A percentile compares a stretch with the other conserved stretches of the same genome.
phyloP scores from a whole-genome alignment of 768 basidiomycete genomes.

The Boletus pseudopeckii region DNA sequence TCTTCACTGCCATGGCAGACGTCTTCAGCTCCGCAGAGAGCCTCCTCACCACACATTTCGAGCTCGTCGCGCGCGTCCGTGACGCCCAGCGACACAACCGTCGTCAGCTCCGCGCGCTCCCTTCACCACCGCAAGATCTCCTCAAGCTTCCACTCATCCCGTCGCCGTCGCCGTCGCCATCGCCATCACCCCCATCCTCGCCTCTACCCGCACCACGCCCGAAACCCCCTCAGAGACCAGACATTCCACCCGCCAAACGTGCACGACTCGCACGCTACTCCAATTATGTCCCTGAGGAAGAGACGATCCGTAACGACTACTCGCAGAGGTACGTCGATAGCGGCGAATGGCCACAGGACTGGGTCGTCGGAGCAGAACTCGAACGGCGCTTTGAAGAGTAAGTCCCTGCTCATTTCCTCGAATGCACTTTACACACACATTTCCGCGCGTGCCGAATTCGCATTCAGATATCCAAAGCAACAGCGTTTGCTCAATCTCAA shows the following conservation, averaged over 20 bases:
- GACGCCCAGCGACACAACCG: slow-evolving; percentile 54
- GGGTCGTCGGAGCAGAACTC: slow-evolving; percentile 85
- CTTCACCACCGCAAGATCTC: slow-evolving; percentile 54
- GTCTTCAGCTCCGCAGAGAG: slow-evolving; percentile 61
- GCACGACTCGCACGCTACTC: slow-evolving; percentile 65
- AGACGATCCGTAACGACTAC: slow-evolving; percentile 95
- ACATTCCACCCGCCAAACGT: slow-evolving; percentile 67
- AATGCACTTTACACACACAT: neutral
- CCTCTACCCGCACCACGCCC: slow-evolving; percentile 36
- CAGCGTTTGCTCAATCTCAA: slow-evolving; percentile 81
- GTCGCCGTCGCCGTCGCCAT: slow-evolving; percentile 50
- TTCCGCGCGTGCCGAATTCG: neutral
- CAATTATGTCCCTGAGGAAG: slow-evolving; percentile 91
- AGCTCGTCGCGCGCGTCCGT: slow-evolving; percentile 56
- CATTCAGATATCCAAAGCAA: slow-evolving; percentile 88
- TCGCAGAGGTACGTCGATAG: slow-evolving; percentile 86
- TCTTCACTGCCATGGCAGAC: slow-evolving; percentile 26
- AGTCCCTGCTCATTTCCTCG: slow-evolving; percentile 30
- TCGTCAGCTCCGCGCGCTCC: slow-evolving; percentile 51
- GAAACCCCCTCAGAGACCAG: slow-evolving; percentile 39
- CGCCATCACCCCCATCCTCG: slow-evolving; percentile 48
- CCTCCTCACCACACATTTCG: slow-evolving; percentile 57
- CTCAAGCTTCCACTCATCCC: slow-evolving; percentile 56
- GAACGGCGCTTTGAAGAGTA: slow-evolving; percentile 93
- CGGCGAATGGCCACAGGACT: slow-evolving; percentile 93